Base-by-base conservation (phyloP, 192 early-diverging fungal genomes). In the Mortierella hygrophila region DNA sequence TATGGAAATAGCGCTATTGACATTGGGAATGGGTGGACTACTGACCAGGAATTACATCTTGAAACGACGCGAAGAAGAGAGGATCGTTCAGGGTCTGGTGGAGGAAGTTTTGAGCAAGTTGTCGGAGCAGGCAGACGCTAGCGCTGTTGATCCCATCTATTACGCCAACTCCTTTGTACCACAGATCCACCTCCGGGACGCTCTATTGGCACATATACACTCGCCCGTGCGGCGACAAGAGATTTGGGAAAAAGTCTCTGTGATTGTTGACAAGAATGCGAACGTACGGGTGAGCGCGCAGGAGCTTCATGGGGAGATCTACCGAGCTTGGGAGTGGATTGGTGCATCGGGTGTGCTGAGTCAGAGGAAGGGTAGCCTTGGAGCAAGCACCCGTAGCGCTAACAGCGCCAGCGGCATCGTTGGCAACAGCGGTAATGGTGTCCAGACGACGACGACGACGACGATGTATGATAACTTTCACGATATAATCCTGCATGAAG, bases 271-370 rank as follows among this genome's bases (percentile, higher is more conserved):
- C 77, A 86, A 85, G 35, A 92, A 91, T 41, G 88, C 92, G 18
- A 93, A 92, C 70, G 92, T 94, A 37, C 92, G 92, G 20, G 90
- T 89, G 47, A 80, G 92, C 13, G 89, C 90, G 13, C 91, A 91
- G 21, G 91, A 91, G 4, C 89, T 93, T 10, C 82, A 89, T 2
- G 93, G 93, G 8, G 93, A 94, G 79, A 90, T 90, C 11, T 90
- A 92, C 81, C 90, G 92, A 32, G 91, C 90, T 44, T 94, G 93
- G 93, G 92, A 94, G 69, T 94, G 93, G 93, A 90, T 93, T 15
- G 93, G 92, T 6, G 89, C 80, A 4, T 70, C 80, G 16, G 74
- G 74, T 41, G 42, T 54, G 23, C 42, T 63, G 46, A 70, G 79
- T 63, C 42, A 40, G 38, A 80, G 75, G 44, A 75, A 46, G 44